Base-by-base conservation (phyloP, 441 rosid genomes). In the Manihot esculenta region DNA sequence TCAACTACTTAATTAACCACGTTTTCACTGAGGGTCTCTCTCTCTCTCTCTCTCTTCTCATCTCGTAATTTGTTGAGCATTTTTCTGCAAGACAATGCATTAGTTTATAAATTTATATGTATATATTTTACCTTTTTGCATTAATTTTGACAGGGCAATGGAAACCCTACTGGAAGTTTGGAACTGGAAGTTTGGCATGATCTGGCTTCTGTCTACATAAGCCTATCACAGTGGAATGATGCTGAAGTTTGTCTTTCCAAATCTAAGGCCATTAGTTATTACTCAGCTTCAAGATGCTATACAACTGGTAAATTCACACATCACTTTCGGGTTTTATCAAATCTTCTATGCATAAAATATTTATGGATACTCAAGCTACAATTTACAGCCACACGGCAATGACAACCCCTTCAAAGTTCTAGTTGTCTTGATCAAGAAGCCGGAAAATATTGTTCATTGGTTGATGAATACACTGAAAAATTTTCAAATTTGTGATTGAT, bases 141-240 rank as follows among this genome's bases (percentile, higher is more conserved):
- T 62, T 21, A 7, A 38, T 30, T 72, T 56, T 80, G 70, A 55
- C 84, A 90, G 98, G 76, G 66, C 62, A 70, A 49, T 62, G 80
- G 72, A 74, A 79, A 78, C 47, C 81, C 50, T 21, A 64, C 76
- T 51, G 83, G 83, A 79, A 81, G 75, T 76, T 79, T 95, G 82
- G 96, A 92, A 82, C 75, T 83, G 76, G 93, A 89, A 64, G 86
- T 89, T 49, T 95, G 98, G 99, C 95, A 89, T 58, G 95, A 92
- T 82, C 82, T 91, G 35, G 94, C 96, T 74, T 78, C 84, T 54
- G 77, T 92, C 60, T 95, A 91, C 82, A 88, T 84, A 69, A 77
- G 85, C 78, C 77, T 89, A 68, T 88, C 93, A 3, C 94, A 83
- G 68, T 88, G 94, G 98, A 85, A 57, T 27, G 99, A 95, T 63